These are phyloP conservation scores for Isabelozyma rhagii DNA, from an alignment of 805 yeast species.

Conservation along the genomic window DNA sequence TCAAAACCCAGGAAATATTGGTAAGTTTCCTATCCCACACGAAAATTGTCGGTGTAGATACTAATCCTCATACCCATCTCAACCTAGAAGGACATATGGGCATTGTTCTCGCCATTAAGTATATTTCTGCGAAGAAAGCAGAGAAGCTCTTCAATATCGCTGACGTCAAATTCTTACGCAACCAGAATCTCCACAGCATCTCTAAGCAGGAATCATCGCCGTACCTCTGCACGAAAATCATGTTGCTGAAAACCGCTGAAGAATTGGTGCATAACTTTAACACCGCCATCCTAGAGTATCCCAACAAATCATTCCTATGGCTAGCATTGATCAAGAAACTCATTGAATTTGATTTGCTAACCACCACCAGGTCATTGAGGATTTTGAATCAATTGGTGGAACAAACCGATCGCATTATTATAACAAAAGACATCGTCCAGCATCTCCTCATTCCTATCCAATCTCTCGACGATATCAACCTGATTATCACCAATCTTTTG, in stretches of 20 bases:
- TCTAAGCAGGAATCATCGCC: slow-evolving; percentile 13
- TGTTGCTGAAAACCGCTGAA: slow-evolving; percentile 30
- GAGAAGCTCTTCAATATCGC: slow-evolving; percentile 22
- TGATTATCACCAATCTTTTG: slow-evolving; percentile 12
- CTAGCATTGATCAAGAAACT: slow-evolving; percentile 30
- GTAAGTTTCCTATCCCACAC: slow-evolving; percentile 13
- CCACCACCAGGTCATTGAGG: slow-evolving; percentile 21
- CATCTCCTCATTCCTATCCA: slow-evolving; percentile 27
- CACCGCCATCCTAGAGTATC: slow-evolving; percentile 17
- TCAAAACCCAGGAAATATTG: slow-evolving; percentile 27
- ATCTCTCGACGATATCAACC: slow-evolving; percentile 18
- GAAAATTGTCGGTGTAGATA: not conserved
- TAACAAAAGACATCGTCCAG: slow-evolving; percentile 31
- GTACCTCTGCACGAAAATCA: slow-evolving; percentile 21
- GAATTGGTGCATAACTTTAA: slow-evolving; percentile 34
- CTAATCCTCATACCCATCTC: slow-evolving; percentile 14
- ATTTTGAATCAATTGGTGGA: slow-evolving; percentile 22
- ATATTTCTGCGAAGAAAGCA: slow-evolving; percentile 23
- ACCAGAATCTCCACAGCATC: not conserved
- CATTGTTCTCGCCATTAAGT: slow-evolving; percentile 25
- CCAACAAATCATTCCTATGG: slow-evolving; percentile 31
- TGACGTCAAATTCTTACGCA: slow-evolving; percentile 14
- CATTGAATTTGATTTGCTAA: slow-evolving; percentile 28
- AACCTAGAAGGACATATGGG: slow-evolving; percentile 35
- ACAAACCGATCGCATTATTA: slow-evolving; percentile 15